Conservation (phyloP, 2,329 filamentous ascomycete species). For the Talaromyces islandicus region DNA sequence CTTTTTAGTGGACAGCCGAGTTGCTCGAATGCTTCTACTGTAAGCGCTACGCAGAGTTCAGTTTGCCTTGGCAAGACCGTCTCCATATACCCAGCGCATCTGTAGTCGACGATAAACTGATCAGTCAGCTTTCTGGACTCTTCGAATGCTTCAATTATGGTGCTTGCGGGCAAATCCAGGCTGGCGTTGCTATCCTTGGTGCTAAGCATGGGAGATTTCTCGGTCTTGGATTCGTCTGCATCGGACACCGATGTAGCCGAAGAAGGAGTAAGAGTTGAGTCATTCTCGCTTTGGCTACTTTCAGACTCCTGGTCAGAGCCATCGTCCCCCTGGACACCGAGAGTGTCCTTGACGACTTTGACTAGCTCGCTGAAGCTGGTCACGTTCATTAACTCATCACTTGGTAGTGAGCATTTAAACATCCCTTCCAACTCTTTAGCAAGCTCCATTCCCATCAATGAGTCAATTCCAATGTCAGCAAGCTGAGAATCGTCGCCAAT, state of each 20-base stretch:
- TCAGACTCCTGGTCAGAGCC: conserved; percentile 5
- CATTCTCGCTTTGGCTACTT: not conserved
- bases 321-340: not conserved
- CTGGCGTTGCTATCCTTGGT: not conserved
- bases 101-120: conserved; percentile 17
- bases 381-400: conserved; percentile 23
- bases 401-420: conserved; percentile 29
- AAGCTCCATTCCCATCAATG: conserved; percentile 47
- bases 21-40: conserved; percentile 26
- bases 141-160: conserved; percentile 20
- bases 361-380: conserved; percentile 14
- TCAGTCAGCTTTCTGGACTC: conserved; percentile 22
- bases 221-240: conserved; percentile 22
- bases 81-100: conserved; percentile 16
- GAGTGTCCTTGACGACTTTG: conserved; percentile 4
- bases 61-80: conserved; percentile 17
- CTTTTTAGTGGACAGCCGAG: conserved; percentile 18
- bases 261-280: conserved; percentile 3
- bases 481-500: conserved; percentile 30
- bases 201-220: not conserved
- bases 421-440: conserved; percentile 26
- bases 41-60: conserved; percentile 14
- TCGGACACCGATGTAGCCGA: conserved; percentile 3
- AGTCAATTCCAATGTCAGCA: conserved; percentile 38
- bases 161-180: conserved; percentile 5